These are phyloP conservation scores for Tulasnella sp. DNA, from an alignment of 768 basidiomycete species.

Conservation along the genomic window DNA sequence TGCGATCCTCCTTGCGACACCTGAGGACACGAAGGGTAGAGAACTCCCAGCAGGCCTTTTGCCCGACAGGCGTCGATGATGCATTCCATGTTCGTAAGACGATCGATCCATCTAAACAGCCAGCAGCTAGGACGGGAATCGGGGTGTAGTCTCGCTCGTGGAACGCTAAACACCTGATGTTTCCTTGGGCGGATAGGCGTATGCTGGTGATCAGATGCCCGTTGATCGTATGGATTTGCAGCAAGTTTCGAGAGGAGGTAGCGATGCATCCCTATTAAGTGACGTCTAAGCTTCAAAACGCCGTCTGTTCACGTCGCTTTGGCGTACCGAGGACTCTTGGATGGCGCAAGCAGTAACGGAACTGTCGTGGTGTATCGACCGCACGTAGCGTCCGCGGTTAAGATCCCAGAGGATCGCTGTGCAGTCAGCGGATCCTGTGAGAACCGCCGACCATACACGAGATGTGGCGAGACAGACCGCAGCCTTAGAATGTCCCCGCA, in stretches of 20 bases:
- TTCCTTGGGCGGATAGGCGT: slow-evolving; percentile 42
- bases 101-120: slow-evolving; percentile 63
- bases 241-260: slow-evolving; percentile 56
- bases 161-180: slow-evolving; percentile 66
- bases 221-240: slow-evolving; percentile 81
- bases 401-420: slow-evolving; percentile 85
- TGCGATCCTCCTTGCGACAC: slow-evolving; percentile 35
- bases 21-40: slow-evolving; percentile 56
- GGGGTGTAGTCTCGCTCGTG: slow-evolving; percentile 80
- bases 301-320: neutral
- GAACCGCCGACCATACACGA: slow-evolving; percentile 66
- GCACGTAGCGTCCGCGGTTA: slow-evolving; percentile 67
- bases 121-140: slow-evolving; percentile 69
- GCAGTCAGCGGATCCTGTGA: slow-evolving; percentile 79
- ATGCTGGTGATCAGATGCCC: slow-evolving; percentile 62
- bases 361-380: slow-evolving; percentile 63
- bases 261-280: slow-evolving; percentile 68
- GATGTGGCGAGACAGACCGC: slow-evolving; percentile 63
- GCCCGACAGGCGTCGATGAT: slow-evolving; percentile 54
- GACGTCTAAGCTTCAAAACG: neutral
- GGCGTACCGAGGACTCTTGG: slow-evolving; percentile 75
- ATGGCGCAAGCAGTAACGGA: slow-evolving; percentile 58
- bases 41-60: slow-evolving; percentile 67
- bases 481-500: slow-evolving; percentile 66
- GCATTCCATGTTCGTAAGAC: slow-evolving; percentile 77